Evolutionary conservation across 2,329 filamentous ascomycete species (phyloP), one percentile per base, ranked within the genome.

Genomic region (Microdochium trichocladiopsis): DNA sequence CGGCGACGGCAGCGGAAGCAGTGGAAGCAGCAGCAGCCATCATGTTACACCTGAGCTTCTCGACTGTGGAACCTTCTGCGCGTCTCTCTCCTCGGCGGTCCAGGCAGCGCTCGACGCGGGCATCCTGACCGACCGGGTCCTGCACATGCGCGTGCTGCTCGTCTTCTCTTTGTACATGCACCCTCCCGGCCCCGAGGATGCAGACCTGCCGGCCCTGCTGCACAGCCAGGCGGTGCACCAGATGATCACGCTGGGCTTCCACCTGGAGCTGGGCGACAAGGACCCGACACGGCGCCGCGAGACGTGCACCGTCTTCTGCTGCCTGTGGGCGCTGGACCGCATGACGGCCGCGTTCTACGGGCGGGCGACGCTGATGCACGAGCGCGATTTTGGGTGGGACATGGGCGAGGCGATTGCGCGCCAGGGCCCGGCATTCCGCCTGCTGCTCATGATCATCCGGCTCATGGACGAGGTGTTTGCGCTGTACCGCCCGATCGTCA

Each of bases 81-180:
- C 72, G 12, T 62, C 69, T 0, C 59, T 82, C 3, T 75, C 76
- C 0, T 73, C 74, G 1, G 73, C 78, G 1, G 69, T 80, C 2
- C 67, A 76, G 9, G 70, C 72, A 0, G 72, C 75, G 1, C 63
- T 83, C 2, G 78, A 82, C 50, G 75, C 79, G 4, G 77, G 76
- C 14, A 63, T 83, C 43, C 74, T 83, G 8, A 68, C 71, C 1
- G 75, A 82, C 55, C 71, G 77, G n/a, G 69, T 83, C 5, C 67
- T 80, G 25, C 72, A 80, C 48, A 79, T 81, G 33, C 77, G 79
- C 25, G 71, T 77, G 14, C 68, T 82, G 6, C 70, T 74, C 24
- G 71, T 83, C 48, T 63, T 83, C 18, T 80, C 80, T 0, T 67
- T 84, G n/a, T 84, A 81, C 57, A 76, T 75, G n/a, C 80, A 84